Conservation (phyloP, 495 filamentous ascomycete genomes). For the Lentithecium fluviatile region DNA sequence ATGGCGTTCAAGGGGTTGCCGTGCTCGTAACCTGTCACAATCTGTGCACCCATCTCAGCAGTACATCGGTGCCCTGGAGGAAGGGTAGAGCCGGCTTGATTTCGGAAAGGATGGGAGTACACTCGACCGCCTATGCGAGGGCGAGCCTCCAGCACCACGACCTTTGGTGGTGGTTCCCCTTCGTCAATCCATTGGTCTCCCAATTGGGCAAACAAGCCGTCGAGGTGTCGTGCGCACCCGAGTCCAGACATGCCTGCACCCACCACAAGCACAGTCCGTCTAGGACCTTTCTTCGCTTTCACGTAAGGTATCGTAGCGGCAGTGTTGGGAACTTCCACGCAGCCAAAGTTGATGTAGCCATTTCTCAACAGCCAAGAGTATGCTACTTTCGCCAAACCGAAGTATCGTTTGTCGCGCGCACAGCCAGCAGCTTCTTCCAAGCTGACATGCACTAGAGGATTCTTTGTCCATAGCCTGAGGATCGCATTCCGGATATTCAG, state of each 20-base stretch:
- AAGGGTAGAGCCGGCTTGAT: slow-evolving; percentile 52
- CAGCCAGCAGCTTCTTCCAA: slow-evolving; percentile 89
- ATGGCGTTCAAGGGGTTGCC: slow-evolving; percentile 92
- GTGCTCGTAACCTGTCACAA: slow-evolving; percentile 93
- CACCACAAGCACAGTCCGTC: slow-evolving; percentile 76
- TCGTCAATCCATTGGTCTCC: slow-evolving; percentile 58
- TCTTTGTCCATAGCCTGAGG: slow-evolving; percentile 83
- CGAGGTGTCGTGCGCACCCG: slow-evolving; percentile 86
- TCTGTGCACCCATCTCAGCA: slow-evolving; percentile 94
- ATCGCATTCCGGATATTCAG: slow-evolving; percentile 96
- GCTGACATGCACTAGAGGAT: slow-evolving; percentile 83
- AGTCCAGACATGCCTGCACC: slow-evolving; percentile 94
- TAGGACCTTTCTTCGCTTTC: slow-evolving; percentile 48
- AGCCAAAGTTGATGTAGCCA: slow-evolving; percentile 97
- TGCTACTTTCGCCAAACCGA: slow-evolving; percentile 80
- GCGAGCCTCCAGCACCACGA: slow-evolving; percentile 85
- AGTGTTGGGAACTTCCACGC: slow-evolving; percentile 64
- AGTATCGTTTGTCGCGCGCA: slow-evolving; percentile 87
- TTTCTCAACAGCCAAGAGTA: slow-evolving; percentile 88
- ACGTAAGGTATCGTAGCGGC: slow-evolving; percentile 38
- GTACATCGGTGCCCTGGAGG: slow-evolving; percentile 63
- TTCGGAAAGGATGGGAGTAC: slow-evolving; percentile 81
- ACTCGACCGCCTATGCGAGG: slow-evolving; percentile 88
- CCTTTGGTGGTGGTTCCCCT: slow-evolving; percentile 65
- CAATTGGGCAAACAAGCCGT: slow-evolving; percentile 77